phyloP scores from a whole-genome alignment of 768 basidiomycete species.

The Leccinum sublutescens region DNA sequence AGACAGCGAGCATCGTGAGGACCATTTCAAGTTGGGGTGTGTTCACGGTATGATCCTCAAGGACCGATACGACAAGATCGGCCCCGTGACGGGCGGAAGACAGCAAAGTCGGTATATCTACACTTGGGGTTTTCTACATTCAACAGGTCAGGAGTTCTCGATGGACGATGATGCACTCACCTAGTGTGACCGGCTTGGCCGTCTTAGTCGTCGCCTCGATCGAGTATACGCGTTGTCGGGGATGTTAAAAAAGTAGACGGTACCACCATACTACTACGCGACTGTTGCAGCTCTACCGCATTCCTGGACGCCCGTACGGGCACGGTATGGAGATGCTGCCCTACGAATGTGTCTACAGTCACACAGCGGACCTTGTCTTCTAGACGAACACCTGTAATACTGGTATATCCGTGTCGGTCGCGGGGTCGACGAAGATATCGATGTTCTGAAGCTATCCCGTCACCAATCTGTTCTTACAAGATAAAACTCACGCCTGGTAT shows the following conservation, averaged over 20 bases:
- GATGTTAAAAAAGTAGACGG: constrained; percentile 59
- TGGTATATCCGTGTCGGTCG: constrained; percentile 55
- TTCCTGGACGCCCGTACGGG: constrained; percentile 59
- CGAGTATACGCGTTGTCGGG: constrained; percentile 52
- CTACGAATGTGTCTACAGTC: constrained; percentile 48
- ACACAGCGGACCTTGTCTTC: constrained; percentile 53
- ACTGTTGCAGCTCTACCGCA: constrained; percentile 67
- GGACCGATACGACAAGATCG: constrained; percentile 49
- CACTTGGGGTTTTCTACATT: constrained; percentile 27
- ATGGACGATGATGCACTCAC: constrained; percentile 35
- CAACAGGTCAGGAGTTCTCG: not conserved
- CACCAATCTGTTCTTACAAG: not conserved
- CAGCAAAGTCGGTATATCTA: constrained; percentile 63
- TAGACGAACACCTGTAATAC: constrained; percentile 52
- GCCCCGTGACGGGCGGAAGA: constrained; percentile 47
- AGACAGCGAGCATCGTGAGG: constrained; percentile 51
- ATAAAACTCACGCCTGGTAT: constrained; percentile 39
- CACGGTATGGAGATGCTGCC: constrained; percentile 48
- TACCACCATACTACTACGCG: constrained; percentile 39
- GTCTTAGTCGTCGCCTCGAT: constrained; percentile 25
- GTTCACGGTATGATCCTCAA: constrained; percentile 10
- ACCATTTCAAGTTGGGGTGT: constrained; percentile 28
- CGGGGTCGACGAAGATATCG: constrained; percentile 40
- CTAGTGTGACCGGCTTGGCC: constrained; percentile 56
- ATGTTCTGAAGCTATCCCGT: constrained; percentile 25